phyloP scores from a whole-genome alignment of 495 filamentous ascomycete species.

The Xanthoparmelia taractica region DNA sequence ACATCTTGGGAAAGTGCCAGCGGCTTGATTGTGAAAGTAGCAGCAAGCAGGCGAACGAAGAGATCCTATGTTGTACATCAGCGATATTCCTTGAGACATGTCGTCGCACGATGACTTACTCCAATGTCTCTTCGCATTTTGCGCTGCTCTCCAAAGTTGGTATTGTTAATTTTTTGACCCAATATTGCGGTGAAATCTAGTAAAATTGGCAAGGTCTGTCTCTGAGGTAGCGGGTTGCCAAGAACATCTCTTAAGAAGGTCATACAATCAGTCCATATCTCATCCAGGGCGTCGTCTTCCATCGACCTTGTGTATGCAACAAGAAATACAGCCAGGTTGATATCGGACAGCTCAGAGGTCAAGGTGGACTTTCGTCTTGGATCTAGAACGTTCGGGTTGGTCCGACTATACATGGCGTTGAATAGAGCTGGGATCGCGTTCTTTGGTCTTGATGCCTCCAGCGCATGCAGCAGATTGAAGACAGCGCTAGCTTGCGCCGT shows the following conservation, averaged over 20 bases:
- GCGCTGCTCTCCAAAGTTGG: slow-evolving; percentile 91
- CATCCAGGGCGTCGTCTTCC: slow-evolving; percentile 98
- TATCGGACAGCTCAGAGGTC: slow-evolving; percentile 72
- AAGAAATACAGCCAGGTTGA: slow-evolving; percentile 77
- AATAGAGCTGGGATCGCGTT: slow-evolving; percentile 94
- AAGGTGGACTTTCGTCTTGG: slow-evolving; percentile 73
- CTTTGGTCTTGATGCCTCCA: slow-evolving; percentile 86
- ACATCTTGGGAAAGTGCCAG: slow-evolving; percentile 48
- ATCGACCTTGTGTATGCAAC: slow-evolving; percentile 81
- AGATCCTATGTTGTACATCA: slow-evolving; percentile 61
- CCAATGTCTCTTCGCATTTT: slow-evolving; percentile 89
- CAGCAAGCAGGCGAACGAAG: slow-evolving; percentile 76
- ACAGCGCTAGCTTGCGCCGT: slow-evolving; percentile 39
- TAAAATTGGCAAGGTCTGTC: slow-evolving; percentile 79
- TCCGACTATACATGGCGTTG: slow-evolving; percentile 91
- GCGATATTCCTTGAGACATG: background rate
- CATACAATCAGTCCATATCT: slow-evolving; percentile 95
- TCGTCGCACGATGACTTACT: slow-evolving; percentile 42
- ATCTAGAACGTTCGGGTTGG: slow-evolving; percentile 74
- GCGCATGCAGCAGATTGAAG: slow-evolving; percentile 77
- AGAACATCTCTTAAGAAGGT: slow-evolving; percentile 84
- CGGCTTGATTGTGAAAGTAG: slow-evolving; percentile 83
- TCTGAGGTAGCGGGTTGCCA: slow-evolving; percentile 88
- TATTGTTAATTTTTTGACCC: slow-evolving; percentile 92
- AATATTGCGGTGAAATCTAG: slow-evolving; percentile 83